Conservation (phyloP, 805 yeast species). For the Isabelozyma heimii region DNA sequence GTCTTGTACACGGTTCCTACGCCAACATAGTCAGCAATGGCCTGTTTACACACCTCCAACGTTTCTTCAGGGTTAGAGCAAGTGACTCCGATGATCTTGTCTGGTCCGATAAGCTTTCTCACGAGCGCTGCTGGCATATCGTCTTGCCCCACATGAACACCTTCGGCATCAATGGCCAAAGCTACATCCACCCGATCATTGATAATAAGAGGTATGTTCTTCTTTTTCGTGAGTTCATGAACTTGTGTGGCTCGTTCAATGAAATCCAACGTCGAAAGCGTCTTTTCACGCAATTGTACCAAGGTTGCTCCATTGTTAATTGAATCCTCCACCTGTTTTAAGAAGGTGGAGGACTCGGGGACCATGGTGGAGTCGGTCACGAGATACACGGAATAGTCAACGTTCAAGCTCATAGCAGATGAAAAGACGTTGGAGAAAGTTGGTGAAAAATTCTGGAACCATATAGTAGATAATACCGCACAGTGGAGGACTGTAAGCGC, state of each 20-base stretch:
- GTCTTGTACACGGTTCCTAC: constrained; percentile 80
- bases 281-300: constrained; percentile 82
- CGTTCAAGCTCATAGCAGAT: constrained; percentile 1
- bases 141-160: constrained; percentile 90
- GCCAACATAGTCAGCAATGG: constrained; percentile 76
- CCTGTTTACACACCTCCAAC: constrained; percentile 44
- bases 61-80: constrained; percentile 61
- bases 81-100: constrained; percentile 78
- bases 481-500: neutral
- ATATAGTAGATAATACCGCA: neutral
- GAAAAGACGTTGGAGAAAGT: neutral
- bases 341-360: constrained; percentile 50
- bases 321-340: constrained; percentile 62
- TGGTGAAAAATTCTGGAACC: neutral
- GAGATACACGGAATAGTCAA: constrained; percentile 64
- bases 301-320: constrained; percentile 73
- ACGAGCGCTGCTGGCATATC: constrained; percentile 69
- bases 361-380: constrained; percentile 80
- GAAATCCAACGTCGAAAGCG: constrained; percentile 64
- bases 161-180: constrained; percentile 84
- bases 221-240: constrained; percentile 57
- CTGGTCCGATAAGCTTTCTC: constrained; percentile 64
- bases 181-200: constrained; percentile 90
- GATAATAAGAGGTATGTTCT: constrained; percentile 72
- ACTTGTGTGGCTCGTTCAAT: constrained; percentile 58